Base-by-base conservation (phyloP, 1,284 basidiomycete genomes). In the Earliella scabrosa region DNA sequence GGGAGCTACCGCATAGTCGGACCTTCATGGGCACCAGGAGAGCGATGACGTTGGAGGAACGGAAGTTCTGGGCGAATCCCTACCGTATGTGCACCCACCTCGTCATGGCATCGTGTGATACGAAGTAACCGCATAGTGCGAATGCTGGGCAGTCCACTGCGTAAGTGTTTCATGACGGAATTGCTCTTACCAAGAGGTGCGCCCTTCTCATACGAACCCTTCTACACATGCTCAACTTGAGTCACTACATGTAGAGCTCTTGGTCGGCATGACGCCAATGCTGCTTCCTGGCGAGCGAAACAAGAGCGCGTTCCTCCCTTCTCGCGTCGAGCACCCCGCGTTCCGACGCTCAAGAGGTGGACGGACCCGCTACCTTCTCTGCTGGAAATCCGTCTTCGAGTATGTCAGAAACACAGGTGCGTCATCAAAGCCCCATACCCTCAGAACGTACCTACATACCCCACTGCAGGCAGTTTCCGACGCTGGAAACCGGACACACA, bases 21-120 rank as follows among this genome's bases (percentile, higher is more conserved):
- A 58, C 43, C 60, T 40, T 58, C 54, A 27, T 36, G 44, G 61
- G 71, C 57, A 44, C 44, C 16, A 77, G 79, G 13, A 77, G 86
- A 38, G 74, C 73, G 58, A 92, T 90, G 89, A 77, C 80, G 0
- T 63, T 68, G 36, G 72, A 83, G 59, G 90, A 92, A 72, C 75
- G 81, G 63, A 68, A 72, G 32, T 88, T 86, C 82, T 87, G 81
- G 81, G 80, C 88, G 5, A 88, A 82, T 66, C 90, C 89, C 46
- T 92, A 91, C 69, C 73, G 89, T 92, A 72, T 63, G 86, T 67
- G 9, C 43, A 18, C n/a, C 21, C 18, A 31, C n/a, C n/a, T 3
- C 11, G 16, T 20, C 6, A 8, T 1, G 13, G 31, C 7, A 3
- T 6, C 3, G 1, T n/a, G 11, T 2, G 13, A 3, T 11, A 57